Conservation (phyloP, 352 stramenopile genomes). For the Pythium periplocum region DNA sequence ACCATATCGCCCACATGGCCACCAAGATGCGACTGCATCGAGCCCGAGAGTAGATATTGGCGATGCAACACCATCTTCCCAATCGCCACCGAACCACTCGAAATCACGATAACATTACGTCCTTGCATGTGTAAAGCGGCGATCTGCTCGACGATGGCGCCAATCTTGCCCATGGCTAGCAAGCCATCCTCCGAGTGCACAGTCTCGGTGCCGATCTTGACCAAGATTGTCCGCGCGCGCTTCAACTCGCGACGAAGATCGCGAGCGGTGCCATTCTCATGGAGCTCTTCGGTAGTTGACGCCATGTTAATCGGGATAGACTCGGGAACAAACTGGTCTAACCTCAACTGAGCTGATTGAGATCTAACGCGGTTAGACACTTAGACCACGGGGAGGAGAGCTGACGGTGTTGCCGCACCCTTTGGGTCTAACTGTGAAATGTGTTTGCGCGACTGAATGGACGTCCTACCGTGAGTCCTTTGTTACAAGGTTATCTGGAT, state of each 20-base stretch:
- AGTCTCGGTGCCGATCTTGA: conserved; percentile 86
- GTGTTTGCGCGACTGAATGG: too few species aligned
- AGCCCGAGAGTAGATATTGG: conserved; percentile 78
- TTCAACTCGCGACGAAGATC: conserved; percentile 37
- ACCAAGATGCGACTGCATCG: conserved; percentile 76
- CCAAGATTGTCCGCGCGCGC: conserved; percentile 64
- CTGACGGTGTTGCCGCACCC: too few species aligned
- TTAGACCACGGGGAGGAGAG: too few species aligned
- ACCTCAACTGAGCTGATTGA: too few species aligned
- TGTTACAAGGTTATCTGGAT: too few species aligned
- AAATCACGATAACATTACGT: conserved; percentile 79
- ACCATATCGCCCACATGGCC: conserved; percentile 49
- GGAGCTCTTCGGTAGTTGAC: too few species aligned
- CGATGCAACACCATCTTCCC: conserved; percentile 76
- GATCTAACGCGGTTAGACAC: too few species aligned
- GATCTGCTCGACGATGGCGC: conserved; percentile 82
- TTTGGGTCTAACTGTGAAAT: too few species aligned
- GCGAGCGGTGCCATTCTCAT: not conserved
- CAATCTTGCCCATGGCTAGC: conserved; percentile 81
- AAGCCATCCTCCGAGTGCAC: conserved; percentile 74
- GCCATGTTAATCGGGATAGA: too few species aligned
- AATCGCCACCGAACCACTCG: conserved; percentile 74
- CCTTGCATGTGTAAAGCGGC: conserved; percentile 76
- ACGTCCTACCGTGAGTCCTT: too few species aligned
- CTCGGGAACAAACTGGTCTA: too few species aligned